Evolutionary conservation across 2,329 filamentous ascomycete genomes (phyloP).

Genomic region (Hypoxylon sp.): DNA sequence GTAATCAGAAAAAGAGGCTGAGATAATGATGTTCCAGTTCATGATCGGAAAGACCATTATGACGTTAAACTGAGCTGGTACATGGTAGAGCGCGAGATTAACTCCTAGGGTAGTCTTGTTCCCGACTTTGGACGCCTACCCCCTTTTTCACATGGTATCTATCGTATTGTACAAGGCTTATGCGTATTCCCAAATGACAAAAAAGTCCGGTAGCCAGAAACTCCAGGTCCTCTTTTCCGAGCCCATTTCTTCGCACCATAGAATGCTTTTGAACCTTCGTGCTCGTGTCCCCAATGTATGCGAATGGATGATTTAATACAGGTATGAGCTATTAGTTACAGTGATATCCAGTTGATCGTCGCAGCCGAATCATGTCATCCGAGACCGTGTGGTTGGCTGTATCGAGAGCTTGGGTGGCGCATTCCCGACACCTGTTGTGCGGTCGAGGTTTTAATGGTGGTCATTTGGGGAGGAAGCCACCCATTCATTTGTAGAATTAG

Average conservation of each 20-base stretch:
- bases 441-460: conserved; percentile 7
- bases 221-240: conserved; percentile 43
- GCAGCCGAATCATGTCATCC: conserved; percentile 26
- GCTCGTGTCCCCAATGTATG: conserved; percentile 38
- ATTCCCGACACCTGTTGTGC: conserved; percentile 12
- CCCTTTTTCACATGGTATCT: conserved; percentile 42
- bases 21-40: conserved; percentile 1
- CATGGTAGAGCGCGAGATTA: conserved; percentile 21
- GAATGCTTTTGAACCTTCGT: conserved; percentile 42
- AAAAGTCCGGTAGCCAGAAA: conserved; percentile 39
- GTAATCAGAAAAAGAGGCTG: not conserved
- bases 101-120: conserved; percentile 25
- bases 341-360: conserved; percentile 29
- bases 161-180: conserved; percentile 44
- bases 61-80: conserved; percentile 6
- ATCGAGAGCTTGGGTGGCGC: conserved; percentile 15
- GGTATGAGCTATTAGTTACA: conserved; percentile 40
- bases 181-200: conserved; percentile 32
- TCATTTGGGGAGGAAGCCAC: conserved; percentile 10
- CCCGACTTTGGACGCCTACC: conserved; percentile 31
- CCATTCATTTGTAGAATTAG: conserved; percentile 29
- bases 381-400: conserved; percentile 13
- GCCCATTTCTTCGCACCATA: conserved; percentile 39
- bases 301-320: conserved; percentile 41
- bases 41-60: conserved; percentile 4